Evolutionary conservation across 345 rosid genomes (phyloP).

Genomic region (Aquilaria malaccensis): DNA sequence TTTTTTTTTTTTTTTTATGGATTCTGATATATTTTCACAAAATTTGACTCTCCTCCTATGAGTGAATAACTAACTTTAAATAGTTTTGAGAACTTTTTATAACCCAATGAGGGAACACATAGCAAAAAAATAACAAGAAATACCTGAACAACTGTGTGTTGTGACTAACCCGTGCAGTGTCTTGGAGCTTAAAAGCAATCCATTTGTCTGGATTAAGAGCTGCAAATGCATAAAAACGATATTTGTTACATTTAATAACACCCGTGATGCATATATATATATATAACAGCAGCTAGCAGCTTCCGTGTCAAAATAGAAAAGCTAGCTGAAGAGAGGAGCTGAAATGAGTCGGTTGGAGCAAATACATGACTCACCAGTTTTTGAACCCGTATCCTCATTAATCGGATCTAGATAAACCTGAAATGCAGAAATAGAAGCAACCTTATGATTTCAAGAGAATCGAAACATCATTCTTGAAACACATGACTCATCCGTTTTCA

Average conservation of each 20-base stretch:
- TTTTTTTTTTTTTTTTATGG: too few relatives aligned
- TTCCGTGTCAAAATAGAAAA: background rate
- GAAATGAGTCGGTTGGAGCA: background rate
- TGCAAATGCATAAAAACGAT: conserved; percentile 21
- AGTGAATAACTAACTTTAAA: too few relatives aligned
- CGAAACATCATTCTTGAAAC: background rate
- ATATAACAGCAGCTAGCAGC: background rate
- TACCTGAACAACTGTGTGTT: conserved; percentile 84
- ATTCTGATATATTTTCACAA: too few relatives aligned
- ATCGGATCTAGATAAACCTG: conserved; percentile 72
- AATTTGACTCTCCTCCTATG: too few relatives aligned
- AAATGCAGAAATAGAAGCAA: conserved; percentile 11
- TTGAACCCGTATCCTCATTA: conserved; percentile 49
- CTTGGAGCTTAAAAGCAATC: conserved; percentile 91
- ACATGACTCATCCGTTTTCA: background rate
- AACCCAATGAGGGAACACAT: too few relatives aligned
- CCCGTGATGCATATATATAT: background rate
- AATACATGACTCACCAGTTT: conserved; percentile 40
- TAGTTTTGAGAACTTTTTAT: too few relatives aligned
- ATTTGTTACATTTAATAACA: background rate
- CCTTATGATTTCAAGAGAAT: background rate
- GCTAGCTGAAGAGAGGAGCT: background rate
- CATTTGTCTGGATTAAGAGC: conserved; percentile 89
- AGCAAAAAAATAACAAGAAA: background rate
- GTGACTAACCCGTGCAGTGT: conserved; percentile 91